Evolutionary conservation across 441 rosid species (phyloP).

Genomic region (Rhodomyrtus psidioides): DNA sequence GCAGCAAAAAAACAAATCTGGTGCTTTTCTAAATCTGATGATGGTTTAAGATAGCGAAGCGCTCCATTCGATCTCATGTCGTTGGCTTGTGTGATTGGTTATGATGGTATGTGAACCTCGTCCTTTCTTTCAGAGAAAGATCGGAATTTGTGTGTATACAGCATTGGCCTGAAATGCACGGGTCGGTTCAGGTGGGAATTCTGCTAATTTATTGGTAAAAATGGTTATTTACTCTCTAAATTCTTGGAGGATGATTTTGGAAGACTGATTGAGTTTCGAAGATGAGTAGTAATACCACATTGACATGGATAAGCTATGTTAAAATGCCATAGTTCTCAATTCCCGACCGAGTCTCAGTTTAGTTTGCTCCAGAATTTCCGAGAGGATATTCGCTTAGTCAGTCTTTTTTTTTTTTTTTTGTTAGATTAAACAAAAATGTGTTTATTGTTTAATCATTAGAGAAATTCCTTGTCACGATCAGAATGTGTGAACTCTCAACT

Average conservation of each 20-base stretch:
- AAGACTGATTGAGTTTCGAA: background rate
- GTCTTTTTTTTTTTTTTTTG: background rate
- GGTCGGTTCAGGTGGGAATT: background rate
- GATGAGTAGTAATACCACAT: background rate
- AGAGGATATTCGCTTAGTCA: background rate
- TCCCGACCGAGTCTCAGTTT: background rate
- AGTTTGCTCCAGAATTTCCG: background rate
- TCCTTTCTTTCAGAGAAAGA: background rate
- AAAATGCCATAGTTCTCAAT: background rate
- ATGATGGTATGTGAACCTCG: background rate
- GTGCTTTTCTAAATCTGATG: background rate
- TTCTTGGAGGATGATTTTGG: background rate
- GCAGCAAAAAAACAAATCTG: background rate
- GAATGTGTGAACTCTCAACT: background rate
- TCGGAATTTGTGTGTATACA: background rate
- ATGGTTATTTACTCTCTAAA: background rate
- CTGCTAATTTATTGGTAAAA: background rate
- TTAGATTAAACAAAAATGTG: background rate
- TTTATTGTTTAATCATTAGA: background rate
- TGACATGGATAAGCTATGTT: background rate
- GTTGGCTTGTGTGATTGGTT: background rate
- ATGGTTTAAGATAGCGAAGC: background rate
- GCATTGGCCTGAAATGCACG: background rate
- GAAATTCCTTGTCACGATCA: background rate
- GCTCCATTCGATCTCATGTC: background rate